phyloP scores from a whole-genome alignment of 2,329 filamentous ascomycete species.

The Fusarium sp. region DNA sequence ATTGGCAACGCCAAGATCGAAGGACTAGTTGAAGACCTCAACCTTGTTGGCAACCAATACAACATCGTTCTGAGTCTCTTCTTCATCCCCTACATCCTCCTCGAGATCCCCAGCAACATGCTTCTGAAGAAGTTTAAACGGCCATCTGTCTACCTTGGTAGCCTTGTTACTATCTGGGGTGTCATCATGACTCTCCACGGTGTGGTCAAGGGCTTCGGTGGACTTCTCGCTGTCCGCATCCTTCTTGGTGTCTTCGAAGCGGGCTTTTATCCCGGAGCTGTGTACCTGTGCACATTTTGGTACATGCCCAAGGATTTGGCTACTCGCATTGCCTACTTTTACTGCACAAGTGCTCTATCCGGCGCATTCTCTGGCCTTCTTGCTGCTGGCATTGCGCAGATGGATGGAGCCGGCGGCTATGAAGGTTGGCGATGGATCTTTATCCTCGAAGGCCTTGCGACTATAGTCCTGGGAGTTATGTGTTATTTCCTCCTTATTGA shows the following conservation, averaged over 20 bases:
- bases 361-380: slow-evolving; percentile 82
- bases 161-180: slow-evolving; percentile 78
- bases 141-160: slow-evolving; percentile 80
- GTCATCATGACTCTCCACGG: slow-evolving; percentile 66
- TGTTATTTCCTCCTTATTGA: slow-evolving; percentile 66
- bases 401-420: slow-evolving; percentile 75
- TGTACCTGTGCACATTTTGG: slow-evolving; percentile 71
- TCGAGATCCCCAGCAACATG: slow-evolving; percentile 78
- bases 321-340: slow-evolving; percentile 78
- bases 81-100: slow-evolving; percentile 69
- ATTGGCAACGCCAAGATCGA: slow-evolving; percentile 48
- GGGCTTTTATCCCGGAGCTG: slow-evolving; percentile 75
- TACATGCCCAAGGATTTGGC: slow-evolving; percentile 69
- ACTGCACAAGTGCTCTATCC: slow-evolving; percentile 83
- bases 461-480: slow-evolving; percentile 74
- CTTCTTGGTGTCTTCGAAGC: slow-evolving; percentile 75
- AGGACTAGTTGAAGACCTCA: slow-evolving; percentile 63
- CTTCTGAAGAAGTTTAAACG: slow-evolving; percentile 77
- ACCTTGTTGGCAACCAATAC: slow-evolving; percentile 65
- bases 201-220: slow-evolving; percentile 63
- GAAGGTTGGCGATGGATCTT: slow-evolving; percentile 78
- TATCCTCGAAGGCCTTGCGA: slow-evolving; percentile 78
- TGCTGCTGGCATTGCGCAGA: slow-evolving; percentile 77
- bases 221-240: slow-evolving; percentile 65
- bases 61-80: slow-evolving; percentile 66